A percentile compares a stretch with the other conserved stretches of the same genome.
Conservation (phyloP, 306 rosid genomes). For the Calophaca sinica region DNA sequence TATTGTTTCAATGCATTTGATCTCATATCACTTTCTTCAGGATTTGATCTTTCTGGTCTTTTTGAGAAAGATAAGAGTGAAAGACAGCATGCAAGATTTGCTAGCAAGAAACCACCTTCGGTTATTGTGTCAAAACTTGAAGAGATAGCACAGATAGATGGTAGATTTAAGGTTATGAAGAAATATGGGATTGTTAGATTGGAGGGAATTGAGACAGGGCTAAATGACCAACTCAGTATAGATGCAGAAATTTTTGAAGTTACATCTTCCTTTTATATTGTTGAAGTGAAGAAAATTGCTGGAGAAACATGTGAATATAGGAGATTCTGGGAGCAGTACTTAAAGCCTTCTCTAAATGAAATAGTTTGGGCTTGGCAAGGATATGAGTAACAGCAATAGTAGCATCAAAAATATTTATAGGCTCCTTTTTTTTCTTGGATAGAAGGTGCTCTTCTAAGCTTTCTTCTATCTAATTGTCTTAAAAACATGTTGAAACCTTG, state of each 20-base stretch:
- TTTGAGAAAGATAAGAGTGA: conserved; percentile 56
- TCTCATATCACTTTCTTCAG: conserved; percentile 73
- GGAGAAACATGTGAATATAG: conserved; percentile 74
- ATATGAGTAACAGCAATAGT: conserved; percentile 43
- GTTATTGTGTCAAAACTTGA: conserved; percentile 64
- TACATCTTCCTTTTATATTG: conserved; percentile 62
- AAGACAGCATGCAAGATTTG: conserved; percentile 48
- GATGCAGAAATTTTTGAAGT: conserved; percentile 81
- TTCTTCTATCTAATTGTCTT: conserved; percentile 23
- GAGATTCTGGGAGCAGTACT: conserved; percentile 54
- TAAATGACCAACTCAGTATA: conserved; percentile 61
- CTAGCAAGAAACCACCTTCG: conserved; percentile 53
- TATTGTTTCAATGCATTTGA: conserved; percentile 72
- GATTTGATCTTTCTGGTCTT: conserved; percentile 73
- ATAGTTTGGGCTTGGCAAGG: conserved; percentile 72
- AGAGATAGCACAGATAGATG: conserved; percentile 59
- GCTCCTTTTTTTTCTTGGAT: conserved; percentile 28
- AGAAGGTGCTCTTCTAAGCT: neutral
- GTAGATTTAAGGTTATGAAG: conserved; percentile 57
- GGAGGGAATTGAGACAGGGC: conserved; percentile 59
- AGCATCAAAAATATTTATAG: conserved; percentile 6
- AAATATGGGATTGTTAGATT: conserved; percentile 61
- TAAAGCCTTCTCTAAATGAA: conserved; percentile 65
- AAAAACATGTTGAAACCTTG: neutral
- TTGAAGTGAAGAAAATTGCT: conserved; percentile 69